phyloP scores from a whole-genome alignment of 345 rosid genomes.

The Schrenkiella parvula region DNA sequence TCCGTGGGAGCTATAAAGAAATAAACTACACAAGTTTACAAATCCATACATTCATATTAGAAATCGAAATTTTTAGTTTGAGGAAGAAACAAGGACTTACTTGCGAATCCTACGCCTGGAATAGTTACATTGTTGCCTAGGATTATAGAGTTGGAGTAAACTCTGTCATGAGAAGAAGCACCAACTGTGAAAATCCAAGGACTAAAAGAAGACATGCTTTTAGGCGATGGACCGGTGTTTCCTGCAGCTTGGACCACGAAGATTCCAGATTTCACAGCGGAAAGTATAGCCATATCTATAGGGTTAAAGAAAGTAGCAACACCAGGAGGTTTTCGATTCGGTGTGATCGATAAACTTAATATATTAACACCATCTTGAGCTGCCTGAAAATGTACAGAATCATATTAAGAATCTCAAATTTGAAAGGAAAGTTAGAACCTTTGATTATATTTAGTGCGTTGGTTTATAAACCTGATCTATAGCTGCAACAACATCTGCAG shows the following conservation, averaged over 20 bases:
- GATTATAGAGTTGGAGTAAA: conserved; percentile 57
- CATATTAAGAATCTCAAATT: background rate
- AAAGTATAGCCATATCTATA: conserved; percentile 88
- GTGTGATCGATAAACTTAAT: conserved; percentile 83
- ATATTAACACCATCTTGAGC: conserved; percentile 98
- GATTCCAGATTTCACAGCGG: conserved; percentile 83
- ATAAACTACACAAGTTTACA: background rate
- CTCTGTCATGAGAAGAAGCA: conserved; percentile 91
- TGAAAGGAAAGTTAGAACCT: background rate
- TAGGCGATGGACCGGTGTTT: conserved; percentile 95
- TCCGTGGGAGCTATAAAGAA: conserved; percentile 58
- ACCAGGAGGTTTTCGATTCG: conserved; percentile 90
- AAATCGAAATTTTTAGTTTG: background rate
- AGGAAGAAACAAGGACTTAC: conserved; percentile 44
- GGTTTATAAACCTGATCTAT: conserved; percentile 74
- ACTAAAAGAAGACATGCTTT: conserved; percentile 90
- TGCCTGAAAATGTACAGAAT: conserved; percentile 49
- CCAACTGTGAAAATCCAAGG: conserved; percentile 98
- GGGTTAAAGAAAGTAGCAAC: conserved; percentile 93
- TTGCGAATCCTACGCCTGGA: conserved; percentile 77
- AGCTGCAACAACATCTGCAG: conserved; percentile 98
- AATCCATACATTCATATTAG: no score
- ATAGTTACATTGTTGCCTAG: conserved; percentile 80
- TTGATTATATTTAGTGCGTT: background rate
- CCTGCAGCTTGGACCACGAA: conserved; percentile 99